Evolutionary conservation across 768 basidiomycete genomes (phyloP), one percentile per base, ranked within the genome.

Genomic region (Trametes coccinea): DNA sequence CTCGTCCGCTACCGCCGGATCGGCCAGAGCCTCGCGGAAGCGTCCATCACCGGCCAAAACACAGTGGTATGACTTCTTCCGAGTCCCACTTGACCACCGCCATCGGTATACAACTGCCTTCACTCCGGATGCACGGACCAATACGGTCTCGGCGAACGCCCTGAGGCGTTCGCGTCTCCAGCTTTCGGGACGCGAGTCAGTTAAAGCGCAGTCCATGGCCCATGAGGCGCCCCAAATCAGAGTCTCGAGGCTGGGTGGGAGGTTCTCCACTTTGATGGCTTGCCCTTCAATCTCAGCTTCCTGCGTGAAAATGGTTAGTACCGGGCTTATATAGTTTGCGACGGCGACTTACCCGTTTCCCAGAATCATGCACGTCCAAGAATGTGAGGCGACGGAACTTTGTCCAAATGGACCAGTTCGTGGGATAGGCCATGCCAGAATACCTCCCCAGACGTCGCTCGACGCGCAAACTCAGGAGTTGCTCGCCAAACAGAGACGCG

Each of bases 211-310:
- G 33, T 52, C 49, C 40, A 51, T 33, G 9, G 43, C 46, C 59
- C 59, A 60, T 9, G 59, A 9, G 4, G 59, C 33, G 10, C 37
- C 33, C 52, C 59, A 54, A n/a, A 54, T 39, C 6, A 60, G 44
- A 5, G 51, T 53, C 17, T 46, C 31, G 2, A 59, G 58, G 14
- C 31, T 6, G 6, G 49, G 33, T 1, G 58, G 58, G 5, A 59
- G 51, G 43, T 31, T 53, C 31, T 22, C 16, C 2, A 39, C 9
- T 16, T 40, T 40, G 33, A 60, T 31, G 9, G n/a, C 11, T 17
- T 50, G 30, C 11, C 27, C 51, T 4, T 37, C 43, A 16, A 39
- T 17, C 3, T 40, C 40, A 14, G 11, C 27, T n/a, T 11, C 4
- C 33, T 52, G 13, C 2, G 10, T 44, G 8, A 8, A 11, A 3